Percentiles rank a stretch among this genome's conserved stretches.
These are phyloP conservation scores for Xerocomus nothofagi DNA, from an alignment of 1,284 basidiomycete species.

Conservation along the genomic window DNA sequence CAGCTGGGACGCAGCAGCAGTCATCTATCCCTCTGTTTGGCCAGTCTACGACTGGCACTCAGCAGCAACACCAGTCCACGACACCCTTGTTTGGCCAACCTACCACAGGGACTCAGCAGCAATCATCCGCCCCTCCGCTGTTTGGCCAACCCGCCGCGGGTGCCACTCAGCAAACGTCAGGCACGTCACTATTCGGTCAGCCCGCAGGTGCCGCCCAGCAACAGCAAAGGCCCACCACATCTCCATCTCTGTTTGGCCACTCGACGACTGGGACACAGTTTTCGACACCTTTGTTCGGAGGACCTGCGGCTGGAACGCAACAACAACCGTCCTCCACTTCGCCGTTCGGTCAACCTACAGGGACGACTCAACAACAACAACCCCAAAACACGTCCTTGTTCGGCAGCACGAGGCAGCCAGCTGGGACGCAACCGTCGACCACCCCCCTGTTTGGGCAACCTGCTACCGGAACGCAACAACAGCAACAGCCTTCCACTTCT, in stretches of 20 bases:
- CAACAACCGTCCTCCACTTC: slow-evolving; percentile 23
- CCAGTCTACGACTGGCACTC: slow-evolving; percentile 17
- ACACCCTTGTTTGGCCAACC: slow-evolving; percentile 40
- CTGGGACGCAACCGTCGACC: slow-evolving; percentile 20
- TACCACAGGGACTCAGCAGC: slow-evolving; percentile 18
- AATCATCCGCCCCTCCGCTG: slow-evolving; percentile 29
- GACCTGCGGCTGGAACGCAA: slow-evolving; percentile 24
- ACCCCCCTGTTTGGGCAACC: slow-evolving; percentile 41
- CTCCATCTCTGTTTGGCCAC: slow-evolving; percentile 30
- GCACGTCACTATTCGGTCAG: slow-evolving; percentile 29
- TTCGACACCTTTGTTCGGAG: slow-evolving; percentile 38
- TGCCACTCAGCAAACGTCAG: slow-evolving; percentile 22
- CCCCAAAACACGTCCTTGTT: slow-evolving; percentile 34
- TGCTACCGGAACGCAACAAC: slow-evolving; percentile 20
- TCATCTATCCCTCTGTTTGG: slow-evolving; percentile 22
- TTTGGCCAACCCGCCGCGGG: slow-evolving; percentile 36
- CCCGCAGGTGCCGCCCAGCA: slow-evolving; percentile 28
- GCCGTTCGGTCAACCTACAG: slow-evolving; percentile 27
- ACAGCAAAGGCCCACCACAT: slow-evolving; percentile 20
- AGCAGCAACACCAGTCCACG: slow-evolving; percentile 23
- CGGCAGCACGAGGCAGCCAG: slow-evolving; percentile 16
- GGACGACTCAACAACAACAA: slow-evolving; percentile 32
- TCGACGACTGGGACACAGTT: slow-evolving; percentile 19
- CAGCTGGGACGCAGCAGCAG: slow-evolving; percentile 19
- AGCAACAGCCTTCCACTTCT: slow-evolving; percentile 29